A percentile compares a stretch with the other conserved stretches of the same genome.
phyloP scores from a whole-genome alignment of 2,329 filamentous ascomycete genomes.

The Simplicillium aogashimaense region DNA sequence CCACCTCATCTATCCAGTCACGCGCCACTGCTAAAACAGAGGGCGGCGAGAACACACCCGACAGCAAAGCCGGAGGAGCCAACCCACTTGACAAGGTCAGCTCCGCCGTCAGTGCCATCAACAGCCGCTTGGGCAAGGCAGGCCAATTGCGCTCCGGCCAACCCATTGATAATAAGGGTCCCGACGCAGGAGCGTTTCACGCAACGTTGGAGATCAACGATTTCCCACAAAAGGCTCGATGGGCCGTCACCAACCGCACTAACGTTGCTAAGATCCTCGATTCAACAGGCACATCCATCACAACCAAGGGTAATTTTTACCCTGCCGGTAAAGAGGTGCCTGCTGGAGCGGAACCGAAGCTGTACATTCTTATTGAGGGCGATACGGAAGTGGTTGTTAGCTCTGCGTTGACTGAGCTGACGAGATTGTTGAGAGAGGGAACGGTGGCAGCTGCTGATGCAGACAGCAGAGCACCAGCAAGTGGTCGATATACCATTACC shows the following conservation, averaged over 20 bases:
- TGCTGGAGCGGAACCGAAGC: slow-evolving; percentile 70
- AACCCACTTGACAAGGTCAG: slow-evolving; percentile 77
- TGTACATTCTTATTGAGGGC: slow-evolving; percentile 96
- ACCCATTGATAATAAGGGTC: slow-evolving; percentile 96
- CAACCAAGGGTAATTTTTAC: slow-evolving; percentile 92
- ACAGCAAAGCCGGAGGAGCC: slow-evolving; percentile 47
- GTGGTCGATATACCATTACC: slow-evolving; percentile 79
- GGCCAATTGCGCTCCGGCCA: slow-evolving; percentile 86
- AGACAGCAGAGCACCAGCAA: slow-evolving; percentile 68
- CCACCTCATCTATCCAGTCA: slow-evolving; percentile 45
- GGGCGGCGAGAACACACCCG: slow-evolving; percentile 23
- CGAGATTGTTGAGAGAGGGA: slow-evolving; percentile 78
- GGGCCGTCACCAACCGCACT: slow-evolving; percentile 96
- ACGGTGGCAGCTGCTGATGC: slow-evolving; percentile 82
- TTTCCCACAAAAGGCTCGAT: slow-evolving; percentile 95
- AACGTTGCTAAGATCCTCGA: slow-evolving; percentile 98
- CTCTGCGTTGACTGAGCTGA: slow-evolving; percentile 82
- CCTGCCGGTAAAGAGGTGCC: slow-evolving; percentile 69
- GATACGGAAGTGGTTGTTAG: slow-evolving; percentile 91
- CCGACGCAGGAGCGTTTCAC: slow-evolving; percentile 92
- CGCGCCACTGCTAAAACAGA: slow-evolving; percentile 40
- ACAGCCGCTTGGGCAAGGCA: slow-evolving; percentile 78
- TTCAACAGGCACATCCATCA: slow-evolving; percentile 89
- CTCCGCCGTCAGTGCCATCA: slow-evolving; percentile 85
- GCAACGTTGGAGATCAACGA: slow-evolving; percentile 98